Conservation (phyloP, 2,329 filamentous ascomycete genomes). For the Epichloe hybrida region DNA sequence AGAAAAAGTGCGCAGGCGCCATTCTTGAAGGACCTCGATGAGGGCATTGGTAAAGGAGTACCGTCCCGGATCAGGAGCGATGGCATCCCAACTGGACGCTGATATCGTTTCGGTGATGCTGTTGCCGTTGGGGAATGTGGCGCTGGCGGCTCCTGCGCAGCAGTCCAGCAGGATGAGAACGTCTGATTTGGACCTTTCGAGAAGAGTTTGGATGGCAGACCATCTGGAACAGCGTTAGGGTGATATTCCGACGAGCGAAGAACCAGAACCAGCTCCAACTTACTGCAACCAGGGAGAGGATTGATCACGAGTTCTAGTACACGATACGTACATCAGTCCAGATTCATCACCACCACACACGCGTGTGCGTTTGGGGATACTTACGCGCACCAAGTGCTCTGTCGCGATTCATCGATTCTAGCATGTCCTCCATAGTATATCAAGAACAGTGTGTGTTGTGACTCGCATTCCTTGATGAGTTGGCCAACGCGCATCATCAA, state of each 20-base stretch:
- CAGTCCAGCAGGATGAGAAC: conserved; percentile 46
- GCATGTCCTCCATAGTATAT: conserved; percentile 48
- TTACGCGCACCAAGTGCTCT: conserved; percentile 48
- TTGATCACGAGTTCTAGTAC: conserved; percentile 30
- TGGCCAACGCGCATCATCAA: conserved; percentile 43
- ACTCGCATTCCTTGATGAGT: conserved; percentile 43
- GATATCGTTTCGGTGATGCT: conserved; percentile 50
- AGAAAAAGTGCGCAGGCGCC: conserved; percentile 40
- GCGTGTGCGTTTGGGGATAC: conserved; percentile 12
- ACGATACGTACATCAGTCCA: background rate
- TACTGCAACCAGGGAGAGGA: conserved; percentile 43
- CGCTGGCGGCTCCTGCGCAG: conserved; percentile 46
- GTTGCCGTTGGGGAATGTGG: conserved; percentile 42
- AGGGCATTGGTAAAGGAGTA: conserved; percentile 47
- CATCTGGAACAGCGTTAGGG: conserved; percentile 23
- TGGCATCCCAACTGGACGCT: conserved; percentile 48
- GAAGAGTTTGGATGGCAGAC: conserved; percentile 46
- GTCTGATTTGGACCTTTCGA: conserved; percentile 44
- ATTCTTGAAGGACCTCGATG: conserved; percentile 45
- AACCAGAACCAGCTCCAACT: conserved; percentile 11
- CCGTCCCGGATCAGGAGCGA: conserved; percentile 43
- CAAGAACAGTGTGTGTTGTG: conserved; percentile 40
- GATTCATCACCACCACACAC: background rate
- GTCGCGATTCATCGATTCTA: conserved; percentile 43
- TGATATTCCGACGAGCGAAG: background rate